Evolutionary conservation across 1,284 basidiomycete genomes (phyloP).

Genomic region (Cystobasidium slooffiae): DNA sequence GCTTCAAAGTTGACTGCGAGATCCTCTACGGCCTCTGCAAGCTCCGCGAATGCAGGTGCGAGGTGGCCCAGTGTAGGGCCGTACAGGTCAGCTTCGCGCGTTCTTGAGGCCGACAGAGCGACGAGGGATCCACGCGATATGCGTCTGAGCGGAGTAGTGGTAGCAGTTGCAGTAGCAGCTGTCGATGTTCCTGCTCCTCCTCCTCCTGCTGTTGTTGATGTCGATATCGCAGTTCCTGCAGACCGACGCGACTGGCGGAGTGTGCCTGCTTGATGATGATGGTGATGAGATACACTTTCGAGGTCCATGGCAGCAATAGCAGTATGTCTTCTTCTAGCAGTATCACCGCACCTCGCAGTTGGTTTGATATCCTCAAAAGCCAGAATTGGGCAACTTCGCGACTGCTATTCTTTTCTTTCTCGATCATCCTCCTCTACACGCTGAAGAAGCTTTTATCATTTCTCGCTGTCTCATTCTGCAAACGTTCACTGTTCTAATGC

Average conservation of each 20-base stretch:
- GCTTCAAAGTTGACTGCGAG: constrained; percentile 55
- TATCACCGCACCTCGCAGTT: too few species aligned
- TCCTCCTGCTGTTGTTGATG: background rate
- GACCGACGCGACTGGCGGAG: constrained; percentile 17
- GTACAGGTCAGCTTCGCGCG: constrained; percentile 12
- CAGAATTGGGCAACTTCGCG: too few species aligned
- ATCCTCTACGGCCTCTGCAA: constrained; percentile 55
- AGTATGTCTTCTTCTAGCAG: too few species aligned
- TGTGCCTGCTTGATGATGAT: background rate
- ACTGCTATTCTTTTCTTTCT: too few species aligned
- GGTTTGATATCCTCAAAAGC: too few species aligned
- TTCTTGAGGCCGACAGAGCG: constrained; percentile 30
- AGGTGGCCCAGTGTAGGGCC: constrained; percentile 56
- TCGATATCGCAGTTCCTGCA: background rate
- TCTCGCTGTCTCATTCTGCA: too few species aligned
- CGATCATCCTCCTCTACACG: too few species aligned
- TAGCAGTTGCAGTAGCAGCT: background rate
- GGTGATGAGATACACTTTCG: background rate
- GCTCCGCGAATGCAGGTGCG: constrained; percentile 54
- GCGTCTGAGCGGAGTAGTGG: constrained; percentile 41
- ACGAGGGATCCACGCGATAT: constrained; percentile 43
- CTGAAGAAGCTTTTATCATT: too few species aligned
- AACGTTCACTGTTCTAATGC: too few species aligned
- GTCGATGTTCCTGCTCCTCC: background rate
- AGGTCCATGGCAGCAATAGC: background rate